Base-by-base conservation (phyloP, 73 alveolate species). In the Uronychia setigera region DNA sequence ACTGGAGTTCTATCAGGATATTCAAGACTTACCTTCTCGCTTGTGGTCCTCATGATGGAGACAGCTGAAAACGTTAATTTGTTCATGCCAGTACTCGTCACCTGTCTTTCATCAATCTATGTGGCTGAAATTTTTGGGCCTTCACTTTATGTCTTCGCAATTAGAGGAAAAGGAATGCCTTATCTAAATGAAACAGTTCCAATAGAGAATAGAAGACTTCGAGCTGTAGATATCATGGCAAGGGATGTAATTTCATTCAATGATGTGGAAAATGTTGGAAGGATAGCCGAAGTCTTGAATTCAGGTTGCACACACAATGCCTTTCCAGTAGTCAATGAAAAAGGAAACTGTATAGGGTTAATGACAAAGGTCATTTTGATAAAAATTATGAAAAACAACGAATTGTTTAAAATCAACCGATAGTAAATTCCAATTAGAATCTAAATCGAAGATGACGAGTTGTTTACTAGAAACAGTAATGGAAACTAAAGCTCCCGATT, bases 21-120 rank as follows among this genome's bases (percentile, higher is more conserved):
- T 82, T 85, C 97, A 0, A 60, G 97, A 32, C 85, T 93, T 87
- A 90, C 97, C 0, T 84, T 93, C 58, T 93, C 96, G 1, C 28
- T 93, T 33, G 95, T 93, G 0, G 97, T 93, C 75, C 86, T 93
- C 26, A 79, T 93, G 94, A 85, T 90, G 29, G 97, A 93, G 81
- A 93, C 97, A 0, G 85, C 97, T 0, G 94, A 93, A 30, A 86
- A 91, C 81, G 91, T 91, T 0, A 83, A 87, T 32, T 80, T 82
- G 60, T 86, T 83, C 80, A 58, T 93, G 29, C 97, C 97, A 26
- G 79, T 93, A 0, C 80, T 93, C 27, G 86, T 92, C 5, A 91
- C 97, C 26, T 80, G 85, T 34, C 34, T 90, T 77, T 46, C 84
- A 14, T 83, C 97, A 0, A 77, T 77, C 35, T 81, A 91, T 0